Evolutionary conservation across 2,329 filamentous ascomycete species (phyloP).

Genomic region (Xylaria sp.): DNA sequence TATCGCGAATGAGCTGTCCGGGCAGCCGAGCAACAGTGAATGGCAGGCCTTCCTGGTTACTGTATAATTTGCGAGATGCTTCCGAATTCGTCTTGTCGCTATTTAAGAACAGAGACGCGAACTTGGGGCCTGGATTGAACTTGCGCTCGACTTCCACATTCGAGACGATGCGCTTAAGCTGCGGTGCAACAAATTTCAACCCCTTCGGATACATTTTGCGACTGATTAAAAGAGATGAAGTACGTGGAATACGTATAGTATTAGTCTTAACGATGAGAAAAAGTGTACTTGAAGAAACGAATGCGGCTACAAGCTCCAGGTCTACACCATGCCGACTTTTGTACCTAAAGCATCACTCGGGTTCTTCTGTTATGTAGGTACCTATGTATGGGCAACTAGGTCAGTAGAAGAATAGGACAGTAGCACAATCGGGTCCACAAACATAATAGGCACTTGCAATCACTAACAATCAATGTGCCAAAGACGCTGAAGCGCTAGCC

Average conservation of each 20-base stretch:
- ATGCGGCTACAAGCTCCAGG: neutral
- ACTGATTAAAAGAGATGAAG: neutral
- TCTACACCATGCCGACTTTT: neutral
- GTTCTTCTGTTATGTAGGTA: no score
- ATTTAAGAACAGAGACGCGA: constrained; percentile 28
- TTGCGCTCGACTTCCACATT: constrained; percentile 41
- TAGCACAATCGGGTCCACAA: no score
- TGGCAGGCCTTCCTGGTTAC: neutral
- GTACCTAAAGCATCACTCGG: neutral
- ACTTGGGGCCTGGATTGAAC: constrained; percentile 38
- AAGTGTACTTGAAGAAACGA: neutral
- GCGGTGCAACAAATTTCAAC: constrained; percentile 16
- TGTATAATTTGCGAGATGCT: neutral
- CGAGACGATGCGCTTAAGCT: constrained; percentile 36
- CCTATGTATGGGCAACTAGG: no score
- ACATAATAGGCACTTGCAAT: no score
- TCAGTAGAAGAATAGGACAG: no score
- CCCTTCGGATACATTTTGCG: constrained; percentile 8
- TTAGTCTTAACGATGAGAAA: neutral
- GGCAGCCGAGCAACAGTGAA: constrained; percentile 25
- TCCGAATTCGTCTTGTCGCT: neutral
- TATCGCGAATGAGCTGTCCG: constrained; percentile 36
- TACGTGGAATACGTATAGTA: no score
- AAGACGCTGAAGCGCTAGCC: no score
- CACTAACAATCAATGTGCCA: no score